Percentiles rank a stretch among this genome's conserved stretches.
phyloP scores from a whole-genome alignment of 1,139 yeast species.

The Yamadazyma conglobata region DNA sequence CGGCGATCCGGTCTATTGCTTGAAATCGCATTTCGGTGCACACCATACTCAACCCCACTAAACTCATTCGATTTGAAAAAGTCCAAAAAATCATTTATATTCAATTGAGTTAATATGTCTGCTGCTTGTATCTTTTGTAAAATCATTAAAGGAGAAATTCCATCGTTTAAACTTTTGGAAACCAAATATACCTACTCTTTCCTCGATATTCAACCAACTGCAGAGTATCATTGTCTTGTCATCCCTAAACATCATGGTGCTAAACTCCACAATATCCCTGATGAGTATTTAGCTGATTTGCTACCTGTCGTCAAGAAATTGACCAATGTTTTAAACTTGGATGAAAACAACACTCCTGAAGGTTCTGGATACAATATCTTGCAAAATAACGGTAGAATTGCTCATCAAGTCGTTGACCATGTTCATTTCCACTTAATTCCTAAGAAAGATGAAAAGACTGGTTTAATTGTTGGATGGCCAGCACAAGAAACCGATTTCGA shows the following conservation, averaged over 20 bases:
- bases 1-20: no score
- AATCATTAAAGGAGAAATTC: constrained; percentile 91
- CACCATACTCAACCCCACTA: background rate
- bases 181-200: constrained; percentile 78
- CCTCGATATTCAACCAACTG: constrained; percentile 87
- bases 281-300: constrained; percentile 79
- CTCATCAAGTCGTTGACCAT: constrained; percentile 92
- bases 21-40: no score
- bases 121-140: constrained; percentile 77
- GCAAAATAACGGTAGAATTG: constrained; percentile 90
- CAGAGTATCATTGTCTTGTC: constrained; percentile 82
- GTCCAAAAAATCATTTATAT: background rate
- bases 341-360: constrained; percentile 53
- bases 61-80: background rate
- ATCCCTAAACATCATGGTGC: constrained; percentile 94
- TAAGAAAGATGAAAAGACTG: constrained; percentile 64
- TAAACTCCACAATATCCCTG: constrained; percentile 86
- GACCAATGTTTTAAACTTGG: constrained; percentile 66
- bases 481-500: constrained; percentile 71
- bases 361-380: constrained; percentile 83
- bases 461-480: constrained; percentile 91
- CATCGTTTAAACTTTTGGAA: constrained; percentile 83
- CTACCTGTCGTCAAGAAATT: constrained; percentile 85
- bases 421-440: constrained; percentile 97
- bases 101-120: constrained; percentile 5